Conservation (phyloP, 768 basidiomycete species). For the Phylloporus rhodoxanthus region DNA sequence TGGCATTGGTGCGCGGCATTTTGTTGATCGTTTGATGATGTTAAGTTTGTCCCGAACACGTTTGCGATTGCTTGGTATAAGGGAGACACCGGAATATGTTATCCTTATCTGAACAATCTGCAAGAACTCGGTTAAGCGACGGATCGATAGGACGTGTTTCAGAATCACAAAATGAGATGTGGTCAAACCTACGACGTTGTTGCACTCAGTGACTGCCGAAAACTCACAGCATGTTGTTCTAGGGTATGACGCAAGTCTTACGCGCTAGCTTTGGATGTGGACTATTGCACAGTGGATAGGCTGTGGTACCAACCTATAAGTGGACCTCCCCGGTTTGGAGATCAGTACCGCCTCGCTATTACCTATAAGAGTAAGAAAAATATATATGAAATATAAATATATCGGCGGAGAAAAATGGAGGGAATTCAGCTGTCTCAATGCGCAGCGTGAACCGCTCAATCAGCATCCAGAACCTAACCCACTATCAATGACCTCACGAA, state of each 20-base stretch:
- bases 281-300: constrained; percentile 8
- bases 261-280: background rate
- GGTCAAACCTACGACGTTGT: background rate
- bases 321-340: constrained; percentile 7
- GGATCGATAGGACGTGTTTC: background rate
- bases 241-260: background rate
- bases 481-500: background rate
- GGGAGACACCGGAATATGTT: background rate
- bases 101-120: background rate
- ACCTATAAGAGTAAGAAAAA: constrained; percentile 4
- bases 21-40: background rate
- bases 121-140: background rate
- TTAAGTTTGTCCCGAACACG: background rate
- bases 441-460: background rate
- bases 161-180: background rate
- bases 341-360: constrained; percentile 15
- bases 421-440: constrained; percentile 1
- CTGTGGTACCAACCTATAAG: constrained; percentile 10
- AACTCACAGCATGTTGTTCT: background rate
- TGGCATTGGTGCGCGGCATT: background rate
- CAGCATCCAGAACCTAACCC: background rate
- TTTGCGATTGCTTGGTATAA: background rate
- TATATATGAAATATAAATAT: background rate
- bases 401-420: constrained; percentile 4
- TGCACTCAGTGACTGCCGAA: background rate